Conservation (phyloP, 805 yeast species). For the Kuraishia cidri region DNA sequence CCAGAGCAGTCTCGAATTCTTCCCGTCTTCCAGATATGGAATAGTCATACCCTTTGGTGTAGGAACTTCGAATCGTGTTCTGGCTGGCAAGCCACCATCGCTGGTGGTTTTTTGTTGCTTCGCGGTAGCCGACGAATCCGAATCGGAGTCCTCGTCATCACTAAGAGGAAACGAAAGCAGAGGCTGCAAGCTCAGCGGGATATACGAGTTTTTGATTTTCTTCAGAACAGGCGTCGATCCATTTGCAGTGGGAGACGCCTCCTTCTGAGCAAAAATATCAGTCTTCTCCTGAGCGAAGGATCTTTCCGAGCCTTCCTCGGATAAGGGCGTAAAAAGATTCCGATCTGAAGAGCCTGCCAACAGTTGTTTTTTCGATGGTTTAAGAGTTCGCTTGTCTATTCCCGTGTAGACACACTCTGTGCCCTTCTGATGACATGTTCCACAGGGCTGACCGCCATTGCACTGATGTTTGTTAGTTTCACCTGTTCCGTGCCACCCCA, state of each 20-base stretch:
- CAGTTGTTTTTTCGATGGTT: slow-evolving; percentile 2
- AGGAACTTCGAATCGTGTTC: too few relatives aligned
- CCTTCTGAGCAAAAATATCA: slow-evolving; percentile 7
- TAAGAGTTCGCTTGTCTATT: slow-evolving; percentile 8
- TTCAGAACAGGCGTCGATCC: too few relatives aligned
- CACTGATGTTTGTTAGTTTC: too few relatives aligned
- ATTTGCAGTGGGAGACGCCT: too few relatives aligned
- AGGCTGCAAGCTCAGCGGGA: slow-evolving; percentile 5
- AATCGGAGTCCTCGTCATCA: slow-evolving; percentile 1
- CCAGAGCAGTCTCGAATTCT: slow-evolving; percentile 18
- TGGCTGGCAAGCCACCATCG: too few relatives aligned
- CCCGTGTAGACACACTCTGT: slow-evolving; percentile 16
- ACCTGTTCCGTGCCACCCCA: too few relatives aligned
- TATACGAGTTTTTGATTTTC: too few relatives aligned
- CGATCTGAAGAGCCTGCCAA: slow-evolving; percentile 11
- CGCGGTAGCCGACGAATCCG: too few relatives aligned
- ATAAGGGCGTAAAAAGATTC: slow-evolving; percentile 25
- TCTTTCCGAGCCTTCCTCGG: slow-evolving; percentile 19
- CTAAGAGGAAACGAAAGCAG: slow-evolving; percentile 7
- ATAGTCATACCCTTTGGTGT: not conserved
- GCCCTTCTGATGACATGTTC: slow-evolving; percentile 11
- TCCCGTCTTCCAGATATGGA: slow-evolving; percentile 10
- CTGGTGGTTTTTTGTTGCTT: too few relatives aligned
- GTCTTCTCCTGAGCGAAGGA: slow-evolving; percentile 16
- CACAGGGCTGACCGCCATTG: too few relatives aligned